Evolutionary conservation across 1,284 basidiomycete genomes (phyloP).

Genomic region (Cryptococcus sp.): DNA sequence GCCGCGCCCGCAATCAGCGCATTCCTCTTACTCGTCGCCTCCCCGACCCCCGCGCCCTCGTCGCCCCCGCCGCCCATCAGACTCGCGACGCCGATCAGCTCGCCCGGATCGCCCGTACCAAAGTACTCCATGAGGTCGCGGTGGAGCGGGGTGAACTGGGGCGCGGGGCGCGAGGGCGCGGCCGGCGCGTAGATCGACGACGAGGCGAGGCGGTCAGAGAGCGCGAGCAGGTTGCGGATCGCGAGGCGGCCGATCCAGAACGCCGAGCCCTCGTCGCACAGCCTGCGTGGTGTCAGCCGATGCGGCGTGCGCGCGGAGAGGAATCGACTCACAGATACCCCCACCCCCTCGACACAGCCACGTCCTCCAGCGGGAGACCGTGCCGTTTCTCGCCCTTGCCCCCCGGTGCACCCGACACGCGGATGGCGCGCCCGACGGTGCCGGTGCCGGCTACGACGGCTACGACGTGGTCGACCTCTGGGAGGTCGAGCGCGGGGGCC

Average conservation of each 20-base stretch:
- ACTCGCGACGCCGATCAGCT: constrained; percentile 35
- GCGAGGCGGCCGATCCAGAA: constrained; percentile 44
- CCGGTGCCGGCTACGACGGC: constrained; percentile 44
- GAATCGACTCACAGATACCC: constrained; percentile 33
- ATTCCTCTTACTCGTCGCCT: constrained; percentile 37
- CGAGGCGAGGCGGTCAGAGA: constrained; percentile 33
- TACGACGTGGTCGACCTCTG: constrained; percentile 32
- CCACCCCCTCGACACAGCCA: constrained; percentile 39
- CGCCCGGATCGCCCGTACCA: constrained; percentile 31
- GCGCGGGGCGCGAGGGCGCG: not conserved
- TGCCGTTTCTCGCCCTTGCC: constrained; percentile 1
- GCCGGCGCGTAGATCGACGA: constrained; percentile 25
- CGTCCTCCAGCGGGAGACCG: constrained; percentile 36
- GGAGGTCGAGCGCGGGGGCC: constrained; percentile 34
- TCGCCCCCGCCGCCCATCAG: constrained; percentile 28
- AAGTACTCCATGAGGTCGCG: constrained; percentile 39
- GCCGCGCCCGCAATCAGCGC: constrained; percentile 40
- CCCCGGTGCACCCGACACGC: constrained; percentile 5
- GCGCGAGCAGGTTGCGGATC: constrained; percentile 30
- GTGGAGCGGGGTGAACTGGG: constrained; percentile 28
- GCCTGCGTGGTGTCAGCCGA: constrained; percentile 9
- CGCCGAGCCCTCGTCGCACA: constrained; percentile 45
- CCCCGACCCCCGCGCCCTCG: constrained; percentile 23
- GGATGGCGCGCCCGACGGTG: constrained; percentile 39
- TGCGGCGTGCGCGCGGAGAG: not conserved